Percentiles rank a stretch among this genome's conserved stretches.
Conservation (phyloP, 257 asterid genomes). For the Thymus quinquecostatus region DNA sequence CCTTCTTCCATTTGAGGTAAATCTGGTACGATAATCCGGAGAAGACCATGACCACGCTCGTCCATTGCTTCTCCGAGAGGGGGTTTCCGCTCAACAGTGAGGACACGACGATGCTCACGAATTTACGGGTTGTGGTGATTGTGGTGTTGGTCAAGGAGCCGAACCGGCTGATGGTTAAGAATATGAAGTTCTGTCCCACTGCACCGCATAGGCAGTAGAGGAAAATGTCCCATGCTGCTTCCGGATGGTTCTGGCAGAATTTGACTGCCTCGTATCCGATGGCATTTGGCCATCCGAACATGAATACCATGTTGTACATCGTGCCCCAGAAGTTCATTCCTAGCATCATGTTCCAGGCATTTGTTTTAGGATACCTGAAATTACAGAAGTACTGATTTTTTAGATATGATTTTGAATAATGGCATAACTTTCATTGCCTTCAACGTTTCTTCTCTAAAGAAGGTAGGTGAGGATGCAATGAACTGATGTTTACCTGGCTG, state of each 20-base stretch:
- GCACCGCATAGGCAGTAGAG: conserved; percentile 93
- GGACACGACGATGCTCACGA: conserved; percentile 94
- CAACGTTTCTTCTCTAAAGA: too few species aligned
- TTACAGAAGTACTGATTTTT: not conserved
- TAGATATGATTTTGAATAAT: not conserved
- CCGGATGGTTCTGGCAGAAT: conserved; percentile 90
- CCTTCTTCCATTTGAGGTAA: conserved; percentile 79
- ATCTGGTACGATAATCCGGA: conserved; percentile 89
- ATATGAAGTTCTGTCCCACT: conserved; percentile 89
- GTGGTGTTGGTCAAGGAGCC: conserved; percentile 97
- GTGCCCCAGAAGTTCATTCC: conserved; percentile 99
- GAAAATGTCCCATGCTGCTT: conserved; percentile 94
- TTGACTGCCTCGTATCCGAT: conserved; percentile 81
- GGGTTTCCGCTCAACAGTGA: conserved; percentile 90
- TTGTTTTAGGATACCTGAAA: conserved; percentile 89
- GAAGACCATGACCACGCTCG: conserved; percentile 89
- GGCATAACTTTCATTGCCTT: not conserved
- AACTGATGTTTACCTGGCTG: conserved; percentile 55
- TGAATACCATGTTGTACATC: conserved; percentile 79
- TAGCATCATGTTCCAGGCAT: conserved; percentile 95
- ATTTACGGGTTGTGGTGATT: conserved; percentile 91
- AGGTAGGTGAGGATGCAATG: not conserved
- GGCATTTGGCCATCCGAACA: conserved; percentile 88
- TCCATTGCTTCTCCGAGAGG: conserved; percentile 88
- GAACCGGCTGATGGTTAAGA: conserved; percentile 84